These are phyloP conservation scores for Tillandsia fasciculata DNA, from an alignment of 176 grass and related monocot genomes.

Conservation along the genomic window DNA sequence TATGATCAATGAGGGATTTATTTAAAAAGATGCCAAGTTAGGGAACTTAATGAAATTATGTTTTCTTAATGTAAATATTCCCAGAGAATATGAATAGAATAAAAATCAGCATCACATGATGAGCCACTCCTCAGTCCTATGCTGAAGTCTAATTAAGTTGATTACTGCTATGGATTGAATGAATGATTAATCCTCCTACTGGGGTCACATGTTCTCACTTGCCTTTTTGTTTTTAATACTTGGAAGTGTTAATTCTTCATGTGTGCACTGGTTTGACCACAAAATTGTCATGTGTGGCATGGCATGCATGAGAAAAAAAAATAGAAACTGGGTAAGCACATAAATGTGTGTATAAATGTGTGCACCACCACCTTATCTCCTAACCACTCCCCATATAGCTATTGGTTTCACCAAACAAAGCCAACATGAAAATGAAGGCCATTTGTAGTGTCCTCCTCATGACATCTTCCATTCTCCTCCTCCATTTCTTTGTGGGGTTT, in stretches of 20 bases:
- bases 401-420: not conserved
- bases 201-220: not conserved
- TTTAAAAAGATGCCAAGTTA: too few relatives aligned
- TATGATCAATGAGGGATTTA: too few relatives aligned
- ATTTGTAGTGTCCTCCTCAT: not conserved
- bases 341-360: too few relatives aligned
- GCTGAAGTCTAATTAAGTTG: not conserved
- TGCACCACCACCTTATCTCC: not conserved
- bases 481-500: not conserved
- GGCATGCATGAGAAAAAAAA: not conserved
- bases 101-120: constrained; percentile 2
- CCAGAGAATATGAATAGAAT: not conserved
- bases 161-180: not conserved
- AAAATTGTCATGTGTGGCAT: not conserved
- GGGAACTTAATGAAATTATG: too few relatives aligned
- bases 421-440: not conserved
- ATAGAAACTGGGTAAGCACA: not conserved
- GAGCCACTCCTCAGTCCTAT: not conserved
- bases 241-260: constrained; percentile 1
- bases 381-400: not conserved
- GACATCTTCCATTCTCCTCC: not conserved
- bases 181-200: not conserved
- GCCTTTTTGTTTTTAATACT: not conserved
- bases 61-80: too few relatives aligned
- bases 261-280: not conserved